Conservation (phyloP, 2,329 filamentous ascomycete species). For the Fusarium sp. region DNA sequence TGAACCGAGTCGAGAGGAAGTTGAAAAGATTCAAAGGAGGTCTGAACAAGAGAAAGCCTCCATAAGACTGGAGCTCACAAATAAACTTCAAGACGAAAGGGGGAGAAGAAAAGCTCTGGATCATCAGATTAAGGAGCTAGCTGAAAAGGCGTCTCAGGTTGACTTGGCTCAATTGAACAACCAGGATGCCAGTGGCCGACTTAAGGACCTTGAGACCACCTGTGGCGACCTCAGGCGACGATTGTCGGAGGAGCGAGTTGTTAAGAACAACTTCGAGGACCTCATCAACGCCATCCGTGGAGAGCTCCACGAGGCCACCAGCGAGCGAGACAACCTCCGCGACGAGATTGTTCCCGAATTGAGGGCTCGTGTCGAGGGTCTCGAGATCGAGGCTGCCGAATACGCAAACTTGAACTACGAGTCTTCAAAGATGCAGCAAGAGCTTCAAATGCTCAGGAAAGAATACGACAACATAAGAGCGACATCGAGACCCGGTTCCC, state of each 20-base stretch:
- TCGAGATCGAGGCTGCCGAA: constrained; percentile 80
- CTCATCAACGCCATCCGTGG: constrained; percentile 85
- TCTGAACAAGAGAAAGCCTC: constrained; percentile 93
- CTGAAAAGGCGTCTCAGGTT: constrained; percentile 79
- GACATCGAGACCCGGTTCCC: constrained; percentile 48
- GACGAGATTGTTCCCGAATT: constrained; percentile 89
- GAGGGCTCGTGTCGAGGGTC: constrained; percentile 79
- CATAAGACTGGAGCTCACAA: constrained; percentile 85
- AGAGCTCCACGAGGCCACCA: constrained; percentile 84
- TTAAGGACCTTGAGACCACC: constrained; percentile 82
- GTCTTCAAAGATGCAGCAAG: constrained; percentile 87
- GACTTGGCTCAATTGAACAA: constrained; percentile 68
- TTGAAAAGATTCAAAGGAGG: constrained; percentile 85
- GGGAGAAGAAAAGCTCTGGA: constrained; percentile 81
- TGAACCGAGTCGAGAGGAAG: constrained; percentile 74
- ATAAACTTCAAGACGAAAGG: constrained; percentile 89
- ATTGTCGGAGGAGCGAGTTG: constrained; percentile 84
- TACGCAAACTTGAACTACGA: constrained; percentile 82
- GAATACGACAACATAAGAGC: constrained; percentile 74
- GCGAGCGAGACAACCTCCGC: constrained; percentile 91
- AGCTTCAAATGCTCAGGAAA: constrained; percentile 77
- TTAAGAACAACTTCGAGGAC: constrained; percentile 95
- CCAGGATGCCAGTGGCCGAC: constrained; percentile 69
- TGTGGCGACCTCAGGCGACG: constrained; percentile 87
- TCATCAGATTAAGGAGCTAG: constrained; percentile 84